A percentile compares a stretch with the other conserved stretches of the same genome.
Evolutionary conservation across 371 early-diverging fungal species (phyloP).

Genomic region (Mortierella sp.): DNA sequence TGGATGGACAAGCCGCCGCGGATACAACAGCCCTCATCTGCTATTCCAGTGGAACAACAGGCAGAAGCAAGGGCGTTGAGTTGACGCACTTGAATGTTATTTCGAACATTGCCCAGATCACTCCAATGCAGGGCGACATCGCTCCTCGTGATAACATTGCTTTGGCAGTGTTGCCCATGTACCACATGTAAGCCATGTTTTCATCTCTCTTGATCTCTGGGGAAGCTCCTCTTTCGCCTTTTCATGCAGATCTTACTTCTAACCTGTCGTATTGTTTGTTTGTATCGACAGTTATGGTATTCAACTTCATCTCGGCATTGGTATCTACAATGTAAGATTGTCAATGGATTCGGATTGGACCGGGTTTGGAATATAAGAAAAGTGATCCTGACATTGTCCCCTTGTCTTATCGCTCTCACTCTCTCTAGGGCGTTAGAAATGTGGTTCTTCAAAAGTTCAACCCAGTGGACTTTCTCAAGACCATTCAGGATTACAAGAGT

Average conservation of each 20-base stretch:
- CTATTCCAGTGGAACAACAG: conserved; percentile 86
- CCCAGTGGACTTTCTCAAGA: conserved; percentile 62
- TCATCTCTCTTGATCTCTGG: conserved; percentile 46
- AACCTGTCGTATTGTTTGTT: too few species aligned
- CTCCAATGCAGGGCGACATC: conserved; percentile 35
- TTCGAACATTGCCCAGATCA: conserved; percentile 71
- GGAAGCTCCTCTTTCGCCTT: too few species aligned
- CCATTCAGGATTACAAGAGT: conserved; percentile 65
- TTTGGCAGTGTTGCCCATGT: conserved; percentile 15
- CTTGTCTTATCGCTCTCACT: too few species aligned
- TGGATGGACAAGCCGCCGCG: background rate
- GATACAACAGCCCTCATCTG: conserved; percentile 71
- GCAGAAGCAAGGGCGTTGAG: conserved; percentile 82
- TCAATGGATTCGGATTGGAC: background rate
- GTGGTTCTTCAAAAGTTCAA: conserved; percentile 77
- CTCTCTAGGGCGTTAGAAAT: conserved; percentile 42
- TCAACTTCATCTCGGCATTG: conserved; percentile 23
- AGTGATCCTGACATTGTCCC: background rate
- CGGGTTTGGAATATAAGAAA: too few species aligned
- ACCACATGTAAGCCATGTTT: conserved; percentile 15
- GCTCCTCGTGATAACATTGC: conserved; percentile 27
- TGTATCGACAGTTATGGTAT: conserved; percentile 41
- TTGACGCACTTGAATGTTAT: conserved; percentile 84
- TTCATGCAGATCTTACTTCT: too few species aligned
- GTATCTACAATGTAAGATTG: conserved; percentile 24